A percentile compares a stretch with the other conserved stretches of the same genome.
phyloP scores from a whole-genome alignment of 108 stramenopile genomes.

The Chaetoceros tenuissimus region DNA sequence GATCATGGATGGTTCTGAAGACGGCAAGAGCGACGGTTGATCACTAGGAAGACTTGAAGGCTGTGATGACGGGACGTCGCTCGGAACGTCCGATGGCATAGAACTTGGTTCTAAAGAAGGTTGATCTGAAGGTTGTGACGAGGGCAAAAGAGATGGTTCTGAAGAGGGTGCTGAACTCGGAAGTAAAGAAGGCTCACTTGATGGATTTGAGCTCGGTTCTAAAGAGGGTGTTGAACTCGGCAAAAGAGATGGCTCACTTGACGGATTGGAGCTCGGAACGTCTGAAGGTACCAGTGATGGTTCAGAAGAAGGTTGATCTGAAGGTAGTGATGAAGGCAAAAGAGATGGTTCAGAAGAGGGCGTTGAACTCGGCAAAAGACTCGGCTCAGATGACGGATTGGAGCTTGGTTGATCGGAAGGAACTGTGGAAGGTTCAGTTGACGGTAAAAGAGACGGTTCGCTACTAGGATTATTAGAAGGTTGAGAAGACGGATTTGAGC shows the following conservation, averaged over 20 bases:
- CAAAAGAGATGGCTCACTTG: not conserved
- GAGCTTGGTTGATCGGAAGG: no score
- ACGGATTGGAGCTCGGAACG: not conserved
- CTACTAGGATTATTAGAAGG: not conserved
- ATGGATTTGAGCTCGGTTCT: not conserved
- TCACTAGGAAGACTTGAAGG: not conserved
- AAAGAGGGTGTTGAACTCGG: not conserved
- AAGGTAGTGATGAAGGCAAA: not conserved
- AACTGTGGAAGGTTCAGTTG: no score
- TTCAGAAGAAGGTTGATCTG: not conserved
- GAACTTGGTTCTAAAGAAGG: not conserved
- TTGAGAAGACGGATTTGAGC: not conserved
- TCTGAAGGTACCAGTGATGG: not conserved
- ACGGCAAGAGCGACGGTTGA: not conserved
- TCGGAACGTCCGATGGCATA: not conserved
- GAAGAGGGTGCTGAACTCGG: not conserved
- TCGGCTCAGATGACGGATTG: not conserved
- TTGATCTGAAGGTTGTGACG: not conserved
- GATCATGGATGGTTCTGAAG: not conserved
- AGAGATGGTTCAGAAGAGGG: not conserved
- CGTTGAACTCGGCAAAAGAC: not conserved
- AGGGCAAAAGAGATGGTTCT: not conserved
- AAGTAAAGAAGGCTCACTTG: not conserved
- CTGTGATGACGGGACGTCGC: not conserved
- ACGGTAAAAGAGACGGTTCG: not conserved